Percentiles rank a stretch among this genome's conserved stretches.
phyloP scores from a whole-genome alignment of 352 stramenopile species.

The Pseudoperonospora humuli region DNA sequence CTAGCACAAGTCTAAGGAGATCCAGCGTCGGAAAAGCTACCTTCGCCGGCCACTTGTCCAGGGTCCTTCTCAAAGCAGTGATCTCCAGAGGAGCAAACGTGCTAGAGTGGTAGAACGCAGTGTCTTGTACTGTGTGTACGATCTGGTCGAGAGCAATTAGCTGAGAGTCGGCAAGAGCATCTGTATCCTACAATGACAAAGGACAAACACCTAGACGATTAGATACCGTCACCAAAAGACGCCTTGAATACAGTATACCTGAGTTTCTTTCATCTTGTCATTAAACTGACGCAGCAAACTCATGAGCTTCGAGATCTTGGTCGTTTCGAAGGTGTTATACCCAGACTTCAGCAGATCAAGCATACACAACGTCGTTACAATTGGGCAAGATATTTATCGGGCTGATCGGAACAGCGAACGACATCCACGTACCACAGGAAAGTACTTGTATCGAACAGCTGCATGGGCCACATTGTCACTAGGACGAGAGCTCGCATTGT shows the following conservation, averaged over 20 bases:
- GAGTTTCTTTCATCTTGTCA: conserved; percentile 45
- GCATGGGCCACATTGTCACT: conserved; percentile 3
- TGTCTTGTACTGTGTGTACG: conserved; percentile 66
- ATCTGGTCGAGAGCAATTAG: conserved; percentile 52
- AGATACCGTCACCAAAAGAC: background rate
- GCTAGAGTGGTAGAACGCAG: conserved; percentile 89
- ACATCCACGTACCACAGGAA: conserved; percentile 43
- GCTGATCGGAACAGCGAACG: background rate
- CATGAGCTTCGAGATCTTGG: conserved; percentile 89
- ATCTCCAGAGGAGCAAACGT: conserved; percentile 67
- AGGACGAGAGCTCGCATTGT: conserved; percentile 18
- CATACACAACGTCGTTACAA: conserved; percentile 4
- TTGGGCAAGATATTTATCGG: conserved; percentile 1
- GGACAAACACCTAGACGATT: conserved; percentile 2
- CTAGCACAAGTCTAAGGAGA: conserved; percentile 81
- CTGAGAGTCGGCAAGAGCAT: conserved; percentile 36
- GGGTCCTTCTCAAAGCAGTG: conserved; percentile 40
- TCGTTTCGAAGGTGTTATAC: conserved; percentile 91
- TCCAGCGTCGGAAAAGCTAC: conserved; percentile 89
- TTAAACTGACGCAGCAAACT: conserved; percentile 89
- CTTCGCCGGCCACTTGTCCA: conserved; percentile 62
- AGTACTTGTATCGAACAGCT: conserved; percentile 45
- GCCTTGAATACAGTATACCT: conserved; percentile 24
- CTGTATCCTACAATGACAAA: conserved; percentile 3
- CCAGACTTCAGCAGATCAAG: conserved; percentile 33